A percentile compares a stretch with the other conserved stretches of the same genome.
Conservation (phyloP, 2,329 filamentous ascomycete species). For the Epichloe brachyelytri region DNA sequence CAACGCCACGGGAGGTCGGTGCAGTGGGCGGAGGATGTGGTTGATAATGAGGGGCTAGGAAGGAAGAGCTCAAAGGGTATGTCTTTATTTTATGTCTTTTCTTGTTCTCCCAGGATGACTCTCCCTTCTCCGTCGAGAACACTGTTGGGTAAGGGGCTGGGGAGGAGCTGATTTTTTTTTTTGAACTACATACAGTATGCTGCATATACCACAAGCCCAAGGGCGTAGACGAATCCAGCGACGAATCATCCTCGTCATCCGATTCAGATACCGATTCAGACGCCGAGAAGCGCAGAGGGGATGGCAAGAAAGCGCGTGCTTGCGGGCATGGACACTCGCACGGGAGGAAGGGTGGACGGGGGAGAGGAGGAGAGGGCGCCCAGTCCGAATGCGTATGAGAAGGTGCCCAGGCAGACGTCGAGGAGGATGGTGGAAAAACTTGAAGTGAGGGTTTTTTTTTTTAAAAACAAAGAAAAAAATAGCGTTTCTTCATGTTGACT, state of each 20-base stretch:
- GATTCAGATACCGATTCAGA: constrained; percentile 1
- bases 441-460: too few relatives aligned
- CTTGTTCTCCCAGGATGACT: too few relatives aligned
- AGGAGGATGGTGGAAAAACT: too few relatives aligned
- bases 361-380: constrained; percentile 34
- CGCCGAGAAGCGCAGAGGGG: constrained; percentile 14
- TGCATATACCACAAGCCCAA: constrained; percentile 93
- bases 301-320: background rate
- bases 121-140: too few relatives aligned
- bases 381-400: constrained; percentile 75
- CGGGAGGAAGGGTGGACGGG: background rate
- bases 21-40: constrained; percentile 82
- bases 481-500: too few relatives aligned
- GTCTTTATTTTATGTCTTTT: background rate
- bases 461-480: too few relatives aligned
- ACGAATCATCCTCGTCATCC: constrained; percentile 43
- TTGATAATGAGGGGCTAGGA: constrained; percentile 91
- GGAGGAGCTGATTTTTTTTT: background rate
- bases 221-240: constrained; percentile 69
- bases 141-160: background rate
- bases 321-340: background rate
- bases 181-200: constrained; percentile 52
- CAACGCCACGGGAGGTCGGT: constrained; percentile 46
- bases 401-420: constrained; percentile 39
- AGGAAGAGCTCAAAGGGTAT: constrained; percentile 89